A percentile compares a stretch with the other conserved stretches of the same genome.
These are phyloP conservation scores for Penicillium bovifimosum DNA, from an alignment of 495 filamentous ascomycete species.

Conservation along the genomic window DNA sequence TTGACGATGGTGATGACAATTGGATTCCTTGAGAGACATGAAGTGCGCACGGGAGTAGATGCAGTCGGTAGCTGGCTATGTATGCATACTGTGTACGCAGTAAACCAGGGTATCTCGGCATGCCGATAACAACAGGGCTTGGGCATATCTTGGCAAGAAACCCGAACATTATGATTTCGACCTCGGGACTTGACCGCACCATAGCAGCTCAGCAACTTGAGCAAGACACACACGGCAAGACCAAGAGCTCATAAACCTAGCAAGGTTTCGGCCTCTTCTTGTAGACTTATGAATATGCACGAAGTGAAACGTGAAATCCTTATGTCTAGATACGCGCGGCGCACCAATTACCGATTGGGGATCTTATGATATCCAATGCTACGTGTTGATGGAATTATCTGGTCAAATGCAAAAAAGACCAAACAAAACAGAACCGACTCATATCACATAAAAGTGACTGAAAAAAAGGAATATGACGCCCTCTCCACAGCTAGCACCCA, in stretches of 20 bases:
- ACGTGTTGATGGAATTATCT: neutral
- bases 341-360: neutral
- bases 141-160: neutral
- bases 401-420: neutral
- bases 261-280: neutral
- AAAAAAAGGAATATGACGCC: slow-evolving; percentile 36
- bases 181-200: too few relatives aligned
- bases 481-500: slow-evolving; percentile 47
- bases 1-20: slow-evolving; percentile 13
- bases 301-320: too few relatives aligned
- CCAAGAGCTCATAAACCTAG: neutral
- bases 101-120: neutral
- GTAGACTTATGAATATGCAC: neutral
- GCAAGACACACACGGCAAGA: too few relatives aligned
- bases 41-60: neutral
- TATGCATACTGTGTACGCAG: neutral
- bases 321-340: too few relatives aligned
- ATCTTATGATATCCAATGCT: neutral
- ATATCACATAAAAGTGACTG: slow-evolving; percentile 6
- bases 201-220: too few relatives aligned
- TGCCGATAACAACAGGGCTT: neutral
- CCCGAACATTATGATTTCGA: too few relatives aligned
- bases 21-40: neutral
- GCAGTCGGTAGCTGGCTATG: neutral
- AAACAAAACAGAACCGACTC: neutral